A percentile compares a stretch with the other conserved stretches of the same genome.
These are phyloP conservation scores for Xylariaceae sp. DNA, from an alignment of 2,329 filamentous ascomycete genomes.

Conservation along the genomic window DNA sequence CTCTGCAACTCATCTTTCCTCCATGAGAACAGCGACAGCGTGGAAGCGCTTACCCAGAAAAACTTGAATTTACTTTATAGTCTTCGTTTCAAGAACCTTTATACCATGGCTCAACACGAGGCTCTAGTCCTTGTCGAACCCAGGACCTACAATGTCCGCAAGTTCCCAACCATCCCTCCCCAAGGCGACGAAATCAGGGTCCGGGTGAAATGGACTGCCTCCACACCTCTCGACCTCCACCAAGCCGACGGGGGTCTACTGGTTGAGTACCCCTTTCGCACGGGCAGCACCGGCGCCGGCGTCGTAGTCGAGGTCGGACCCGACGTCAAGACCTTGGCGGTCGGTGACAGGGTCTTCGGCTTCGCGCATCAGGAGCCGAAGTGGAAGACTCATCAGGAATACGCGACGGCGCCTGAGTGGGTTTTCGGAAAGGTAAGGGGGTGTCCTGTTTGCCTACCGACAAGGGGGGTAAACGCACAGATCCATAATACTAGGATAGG, in stretches of 20 bases:
- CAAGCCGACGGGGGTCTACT: constrained; percentile 55
- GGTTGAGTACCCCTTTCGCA: constrained; percentile 42
- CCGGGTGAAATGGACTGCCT: constrained; percentile 52
- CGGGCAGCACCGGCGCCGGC: constrained; percentile 49
- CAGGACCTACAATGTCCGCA: constrained; percentile 21
- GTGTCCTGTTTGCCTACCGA: no score
- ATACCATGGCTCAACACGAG: constrained; percentile 18
- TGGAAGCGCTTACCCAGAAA: neutral
- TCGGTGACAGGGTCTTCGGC: constrained; percentile 52
- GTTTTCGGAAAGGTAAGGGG: constrained; percentile 37
- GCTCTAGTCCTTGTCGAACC: constrained; percentile 26
- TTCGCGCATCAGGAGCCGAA: constrained; percentile 44
- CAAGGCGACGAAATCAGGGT: constrained; percentile 45
- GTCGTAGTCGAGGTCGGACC: constrained; percentile 46
- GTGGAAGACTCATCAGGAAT: constrained; percentile 52
- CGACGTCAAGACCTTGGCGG: constrained; percentile 36
- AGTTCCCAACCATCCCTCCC: constrained; percentile 28
- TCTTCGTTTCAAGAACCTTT: no score
- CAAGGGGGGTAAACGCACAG: no score
- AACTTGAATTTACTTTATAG: no score
- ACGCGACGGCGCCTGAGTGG: constrained; percentile 46
- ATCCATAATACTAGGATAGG: no score
- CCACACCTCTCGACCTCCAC: constrained; percentile 57
- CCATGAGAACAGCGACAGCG: neutral
- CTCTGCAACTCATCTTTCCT: no score